Conservation (phyloP, 208 protist genomes). For the Naegleria lovaniensis region DNA sequence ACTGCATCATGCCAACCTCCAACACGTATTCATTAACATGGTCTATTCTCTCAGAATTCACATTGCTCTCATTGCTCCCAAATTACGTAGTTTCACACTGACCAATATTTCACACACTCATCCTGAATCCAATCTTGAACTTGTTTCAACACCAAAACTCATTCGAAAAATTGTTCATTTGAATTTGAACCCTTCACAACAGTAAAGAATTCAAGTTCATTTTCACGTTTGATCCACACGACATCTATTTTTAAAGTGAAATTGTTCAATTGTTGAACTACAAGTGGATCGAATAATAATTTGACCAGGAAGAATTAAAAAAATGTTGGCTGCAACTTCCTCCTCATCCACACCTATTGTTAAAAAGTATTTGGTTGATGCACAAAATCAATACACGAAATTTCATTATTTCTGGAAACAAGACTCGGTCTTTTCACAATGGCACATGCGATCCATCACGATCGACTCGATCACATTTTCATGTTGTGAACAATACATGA, state of each 20-base stretch:
- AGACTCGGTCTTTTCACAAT: not conserved
- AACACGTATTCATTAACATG: not conserved
- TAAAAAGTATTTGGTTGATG: not conserved
- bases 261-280: no score
- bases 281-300: no score
- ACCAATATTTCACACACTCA: not conserved
- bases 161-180: not conserved
- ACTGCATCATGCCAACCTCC: not conserved
- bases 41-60: not conserved
- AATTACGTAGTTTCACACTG: not conserved
- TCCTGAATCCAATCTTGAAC: not conserved
- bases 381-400: not conserved
- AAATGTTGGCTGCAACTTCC: not conserved
- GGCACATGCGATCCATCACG: not conserved
- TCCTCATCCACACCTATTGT: not conserved
- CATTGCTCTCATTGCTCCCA: not conserved
- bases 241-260: no score
- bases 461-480: not conserved
- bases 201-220: no score
- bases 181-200: no score
- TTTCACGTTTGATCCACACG: no score
- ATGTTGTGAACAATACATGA: constrained; percentile 34
- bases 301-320: no score
- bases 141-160: not conserved
- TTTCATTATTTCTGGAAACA: not conserved